Percentiles rank a stretch among this genome's conserved stretches.
phyloP scores from a whole-genome alignment of 345 rosid genomes.

The Populus ilicifolia region DNA sequence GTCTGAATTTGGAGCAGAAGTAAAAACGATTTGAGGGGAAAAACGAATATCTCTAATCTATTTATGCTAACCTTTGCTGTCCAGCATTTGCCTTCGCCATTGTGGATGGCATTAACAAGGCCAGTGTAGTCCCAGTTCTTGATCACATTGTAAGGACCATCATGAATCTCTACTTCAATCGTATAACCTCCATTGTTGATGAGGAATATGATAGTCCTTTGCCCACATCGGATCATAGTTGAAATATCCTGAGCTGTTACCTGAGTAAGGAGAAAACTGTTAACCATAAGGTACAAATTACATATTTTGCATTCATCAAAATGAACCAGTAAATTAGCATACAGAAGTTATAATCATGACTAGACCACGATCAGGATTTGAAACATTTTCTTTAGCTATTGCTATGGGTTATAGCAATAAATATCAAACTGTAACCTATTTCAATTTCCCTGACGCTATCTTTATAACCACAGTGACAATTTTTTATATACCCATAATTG shows the following conservation, averaged over 20 bases:
- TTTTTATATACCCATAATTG: not conserved
- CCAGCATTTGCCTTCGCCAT: conserved; percentile 80
- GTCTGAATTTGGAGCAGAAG: not conserved
- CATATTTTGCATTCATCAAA: not conserved
- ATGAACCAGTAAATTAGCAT: not conserved
- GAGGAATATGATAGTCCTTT: conserved; percentile 56
- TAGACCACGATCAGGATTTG: not conserved
- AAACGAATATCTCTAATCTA: not conserved
- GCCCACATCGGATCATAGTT: conserved; percentile 63
- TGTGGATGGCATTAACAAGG: conserved; percentile 64
- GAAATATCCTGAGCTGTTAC: conserved; percentile 72
- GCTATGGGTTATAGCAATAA: not conserved
- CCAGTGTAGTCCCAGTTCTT: conserved; percentile 73
- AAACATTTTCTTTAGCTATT: not conserved
- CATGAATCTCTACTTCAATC: conserved; percentile 75
- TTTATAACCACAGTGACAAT: not conserved
- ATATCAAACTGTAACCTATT: not conserved
- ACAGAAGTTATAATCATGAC: not conserved
- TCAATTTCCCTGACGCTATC: not conserved
- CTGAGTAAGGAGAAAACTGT: conserved; percentile 24
- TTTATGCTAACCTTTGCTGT: conserved; percentile 48
- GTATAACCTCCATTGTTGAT: conserved; percentile 76
- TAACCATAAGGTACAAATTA: not conserved
- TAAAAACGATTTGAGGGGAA: not conserved
- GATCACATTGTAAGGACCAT: conserved; percentile 73